These are phyloP conservation scores for Zoysia japonica DNA, from an alignment of 176 grass and related monocot genomes.

Conservation along the genomic window DNA sequence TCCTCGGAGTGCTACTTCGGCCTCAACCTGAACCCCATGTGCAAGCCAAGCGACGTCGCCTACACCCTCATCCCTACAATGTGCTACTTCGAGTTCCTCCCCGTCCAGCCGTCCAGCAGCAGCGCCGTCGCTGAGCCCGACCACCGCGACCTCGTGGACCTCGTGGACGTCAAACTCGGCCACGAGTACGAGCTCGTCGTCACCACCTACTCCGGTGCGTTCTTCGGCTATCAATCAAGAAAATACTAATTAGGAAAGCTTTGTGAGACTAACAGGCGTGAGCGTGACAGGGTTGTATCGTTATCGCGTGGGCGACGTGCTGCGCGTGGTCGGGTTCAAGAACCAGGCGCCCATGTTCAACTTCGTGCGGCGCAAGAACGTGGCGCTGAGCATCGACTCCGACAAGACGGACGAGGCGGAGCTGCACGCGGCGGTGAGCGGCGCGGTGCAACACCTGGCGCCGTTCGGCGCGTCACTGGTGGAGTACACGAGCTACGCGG, in stretches of 20 bases:
- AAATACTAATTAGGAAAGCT: not conserved
- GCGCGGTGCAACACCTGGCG: conserved; percentile 43
- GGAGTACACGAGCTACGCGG: conserved; percentile 79
- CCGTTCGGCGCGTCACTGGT: conserved; percentile 54
- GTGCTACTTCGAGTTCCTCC: conserved; percentile 98
- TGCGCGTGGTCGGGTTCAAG: conserved; percentile 75
- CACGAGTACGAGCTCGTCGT: conserved; percentile 72
- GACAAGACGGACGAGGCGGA: conserved; percentile 82
- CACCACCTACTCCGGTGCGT: conserved; percentile 61
- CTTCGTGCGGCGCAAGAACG: conserved; percentile 70
- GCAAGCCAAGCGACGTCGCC: conserved; percentile 76
- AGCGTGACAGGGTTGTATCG: conserved; percentile 55
- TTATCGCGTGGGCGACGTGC: conserved; percentile 72
- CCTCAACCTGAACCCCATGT: conserved; percentile 85
- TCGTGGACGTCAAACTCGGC: conserved; percentile 63
- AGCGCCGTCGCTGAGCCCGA: conserved; percentile 29
- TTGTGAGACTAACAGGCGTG: not conserved
- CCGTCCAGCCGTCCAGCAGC: conserved; percentile 20
- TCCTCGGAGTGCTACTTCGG: conserved; percentile 97
- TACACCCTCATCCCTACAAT: conserved; percentile 96
- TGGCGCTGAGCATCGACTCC: conserved; percentile 63
- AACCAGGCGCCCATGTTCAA: conserved; percentile 56
- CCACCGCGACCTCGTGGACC: conserved; percentile 47
- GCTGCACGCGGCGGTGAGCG: conserved; percentile 64
- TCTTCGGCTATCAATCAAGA: not conserved